A percentile compares a stretch with the other conserved stretches of the same genome.
phyloP scores from a whole-genome alignment of 2,329 filamentous ascomycete species.

The Teratosphaeria destructans region DNA sequence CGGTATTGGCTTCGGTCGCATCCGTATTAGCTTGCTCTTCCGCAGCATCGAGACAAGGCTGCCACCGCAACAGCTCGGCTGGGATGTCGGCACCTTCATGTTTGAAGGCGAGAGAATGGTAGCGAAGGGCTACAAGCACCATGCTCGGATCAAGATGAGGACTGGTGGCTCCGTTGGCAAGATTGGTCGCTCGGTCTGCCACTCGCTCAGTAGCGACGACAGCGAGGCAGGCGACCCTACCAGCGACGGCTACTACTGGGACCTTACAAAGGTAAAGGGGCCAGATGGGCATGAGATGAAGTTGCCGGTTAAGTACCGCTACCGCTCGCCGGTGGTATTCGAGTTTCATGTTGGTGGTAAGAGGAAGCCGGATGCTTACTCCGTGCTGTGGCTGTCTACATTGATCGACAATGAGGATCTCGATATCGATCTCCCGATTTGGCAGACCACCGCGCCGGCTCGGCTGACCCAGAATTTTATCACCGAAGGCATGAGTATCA shows the following conservation, averaged over 20 bases:
- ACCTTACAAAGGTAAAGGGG: constrained; percentile 36
- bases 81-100: constrained; percentile 92
- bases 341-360: constrained; percentile 67
- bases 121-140: constrained; percentile 50
- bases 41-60: constrained; percentile 77
- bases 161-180: constrained; percentile 75
- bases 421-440: constrained; percentile 80
- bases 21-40: constrained; percentile 83
- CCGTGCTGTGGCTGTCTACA: constrained; percentile 76
- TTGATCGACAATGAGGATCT: constrained; percentile 69
- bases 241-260: constrained; percentile 45
- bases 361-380: constrained; percentile 62
- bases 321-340: constrained; percentile 80
- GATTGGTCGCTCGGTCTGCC: constrained; percentile 54
- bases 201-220: constrained; percentile 29
- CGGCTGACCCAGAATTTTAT: constrained; percentile 88
- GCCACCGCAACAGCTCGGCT: constrained; percentile 76
- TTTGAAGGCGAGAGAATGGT: constrained; percentile 64
- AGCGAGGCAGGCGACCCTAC: constrained; percentile 43
- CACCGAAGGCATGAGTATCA: constrained; percentile 60
- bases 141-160: constrained; percentile 61
- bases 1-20: constrained; percentile 78
- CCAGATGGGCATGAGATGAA: constrained; percentile 39
- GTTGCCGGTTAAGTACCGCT: constrained; percentile 81
- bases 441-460: constrained; percentile 64